phyloP scores from a whole-genome alignment of 2,329 filamentous ascomycete species.

The Fusarium veterinarium region DNA sequence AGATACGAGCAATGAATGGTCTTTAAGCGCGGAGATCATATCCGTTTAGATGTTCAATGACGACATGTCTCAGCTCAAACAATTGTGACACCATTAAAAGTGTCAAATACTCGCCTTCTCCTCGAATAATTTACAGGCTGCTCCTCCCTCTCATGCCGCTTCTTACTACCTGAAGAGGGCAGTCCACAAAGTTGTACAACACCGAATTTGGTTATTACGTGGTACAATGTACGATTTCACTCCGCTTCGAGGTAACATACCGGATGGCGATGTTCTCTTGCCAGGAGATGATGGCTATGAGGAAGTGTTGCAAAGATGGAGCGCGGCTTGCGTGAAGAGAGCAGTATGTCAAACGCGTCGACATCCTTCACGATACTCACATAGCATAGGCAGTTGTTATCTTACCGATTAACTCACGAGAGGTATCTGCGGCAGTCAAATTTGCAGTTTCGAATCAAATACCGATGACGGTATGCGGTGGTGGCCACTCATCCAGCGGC shows the following conservation, averaged over 20 bases:
- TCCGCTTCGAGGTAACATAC: slow-evolving; percentile 24
- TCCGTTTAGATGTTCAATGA: slow-evolving; percentile 25
- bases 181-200: background rate
- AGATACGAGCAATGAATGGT: background rate
- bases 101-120: slow-evolving; percentile 24
- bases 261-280: slow-evolving; percentile 42
- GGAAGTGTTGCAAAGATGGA: slow-evolving; percentile 50
- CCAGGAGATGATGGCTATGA: slow-evolving; percentile 49
- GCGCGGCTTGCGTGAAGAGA: slow-evolving; percentile 49
- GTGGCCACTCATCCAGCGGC: slow-evolving; percentile 66
- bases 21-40: background rate
- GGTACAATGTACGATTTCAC: slow-evolving; percentile 33
- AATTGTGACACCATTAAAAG: slow-evolving; percentile 20
- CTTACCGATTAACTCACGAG: slow-evolving; percentile 51
- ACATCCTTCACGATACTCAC: background rate
- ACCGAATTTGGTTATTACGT: background rate
- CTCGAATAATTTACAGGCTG: background rate
- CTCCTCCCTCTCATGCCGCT: background rate
- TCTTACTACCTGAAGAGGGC: background rate
- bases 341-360: slow-evolving; percentile 39
- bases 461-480: slow-evolving; percentile 63
- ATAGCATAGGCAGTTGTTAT: slow-evolving; percentile 53
- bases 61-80: slow-evolving; percentile 37
- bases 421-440: slow-evolving; percentile 44
- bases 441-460: slow-evolving; percentile 51